Conservation (phyloP, 2,329 filamentous ascomycete species). For the Pleurostoma richardsiae region DNA sequence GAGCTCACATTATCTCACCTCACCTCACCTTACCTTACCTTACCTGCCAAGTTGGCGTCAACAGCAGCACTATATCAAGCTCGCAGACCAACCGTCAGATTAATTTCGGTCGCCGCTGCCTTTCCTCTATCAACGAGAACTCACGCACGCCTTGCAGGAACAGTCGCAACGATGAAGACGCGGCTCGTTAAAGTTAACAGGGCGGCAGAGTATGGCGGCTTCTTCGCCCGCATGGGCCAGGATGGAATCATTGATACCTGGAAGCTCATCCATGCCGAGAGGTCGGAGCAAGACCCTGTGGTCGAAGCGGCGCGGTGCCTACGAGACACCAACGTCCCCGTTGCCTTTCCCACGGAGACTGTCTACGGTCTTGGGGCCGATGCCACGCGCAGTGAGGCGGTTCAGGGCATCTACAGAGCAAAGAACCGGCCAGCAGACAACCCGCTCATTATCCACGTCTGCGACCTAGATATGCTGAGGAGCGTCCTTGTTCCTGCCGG, state of each 20-base stretch:
- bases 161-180: conserved; percentile 14
- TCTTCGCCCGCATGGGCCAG: neutral
- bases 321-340: conserved; percentile 62
- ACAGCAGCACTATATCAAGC: too few relatives aligned
- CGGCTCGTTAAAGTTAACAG: conserved; percentile 17
- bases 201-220: neutral
- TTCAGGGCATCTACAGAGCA: conserved; percentile 85
- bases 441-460: conserved; percentile 88
- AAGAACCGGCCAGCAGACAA: conserved; percentile 93
- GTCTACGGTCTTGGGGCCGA: conserved; percentile 97
- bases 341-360: conserved; percentile 96
- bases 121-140: too few relatives aligned
- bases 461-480: conserved; percentile 72
- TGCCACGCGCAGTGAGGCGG: conserved; percentile 77
- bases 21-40: too few relatives aligned
- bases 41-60: too few relatives aligned
- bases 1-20: too few relatives aligned
- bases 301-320: conserved; percentile 63
- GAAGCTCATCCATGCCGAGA: neutral
- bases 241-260: neutral
- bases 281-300: conserved; percentile 31
- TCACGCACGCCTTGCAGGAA: too few relatives aligned
- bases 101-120: too few relatives aligned
- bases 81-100: too few relatives aligned
- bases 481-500: conserved; percentile 42